These are phyloP conservation scores for Fusarium gaditjirri DNA, from an alignment of 2,329 filamentous ascomycete genomes.

Conservation along the genomic window DNA sequence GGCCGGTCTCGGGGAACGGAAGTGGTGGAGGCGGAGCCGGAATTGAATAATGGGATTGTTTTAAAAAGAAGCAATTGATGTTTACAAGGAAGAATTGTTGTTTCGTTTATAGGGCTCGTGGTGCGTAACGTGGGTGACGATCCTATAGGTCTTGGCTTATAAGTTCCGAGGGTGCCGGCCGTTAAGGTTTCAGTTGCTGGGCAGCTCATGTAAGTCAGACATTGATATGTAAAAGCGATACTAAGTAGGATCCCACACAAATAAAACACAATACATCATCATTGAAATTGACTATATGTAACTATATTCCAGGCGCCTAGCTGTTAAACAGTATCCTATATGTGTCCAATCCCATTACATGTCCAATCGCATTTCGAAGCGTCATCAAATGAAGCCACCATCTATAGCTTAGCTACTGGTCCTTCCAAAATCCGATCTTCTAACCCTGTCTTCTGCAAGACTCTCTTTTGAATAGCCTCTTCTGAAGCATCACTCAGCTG, in stretches of 20 bases:
- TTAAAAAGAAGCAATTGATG: neutral
- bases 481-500: slow-evolving; percentile 56
- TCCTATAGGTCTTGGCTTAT: neutral
- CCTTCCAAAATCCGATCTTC: slow-evolving; percentile 1
- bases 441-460: slow-evolving; percentile 46
- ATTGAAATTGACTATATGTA: neutral
- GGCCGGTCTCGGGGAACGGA: slow-evolving; percentile 30
- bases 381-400: neutral
- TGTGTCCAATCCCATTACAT: neutral
- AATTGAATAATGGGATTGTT: neutral
- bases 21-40: slow-evolving; percentile 36
- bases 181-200: slow-evolving; percentile 11
- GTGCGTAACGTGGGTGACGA: neutral
- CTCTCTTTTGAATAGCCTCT: slow-evolving; percentile 55
- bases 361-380: neutral
- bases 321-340: neutral
- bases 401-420: slow-evolving; percentile 47
- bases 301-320: neutral
- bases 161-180: slow-evolving; percentile 22
- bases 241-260: neutral
- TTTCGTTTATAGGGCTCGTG: neutral
- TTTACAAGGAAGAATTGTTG: neutral
- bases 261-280: neutral
- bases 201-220: neutral
- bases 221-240: neutral